A percentile compares a stretch with the other conserved stretches of the same genome.
Evolutionary conservation across 108 stramenopile species (phyloP).

Genomic region (Nannochloropsis gaditana): DNA sequence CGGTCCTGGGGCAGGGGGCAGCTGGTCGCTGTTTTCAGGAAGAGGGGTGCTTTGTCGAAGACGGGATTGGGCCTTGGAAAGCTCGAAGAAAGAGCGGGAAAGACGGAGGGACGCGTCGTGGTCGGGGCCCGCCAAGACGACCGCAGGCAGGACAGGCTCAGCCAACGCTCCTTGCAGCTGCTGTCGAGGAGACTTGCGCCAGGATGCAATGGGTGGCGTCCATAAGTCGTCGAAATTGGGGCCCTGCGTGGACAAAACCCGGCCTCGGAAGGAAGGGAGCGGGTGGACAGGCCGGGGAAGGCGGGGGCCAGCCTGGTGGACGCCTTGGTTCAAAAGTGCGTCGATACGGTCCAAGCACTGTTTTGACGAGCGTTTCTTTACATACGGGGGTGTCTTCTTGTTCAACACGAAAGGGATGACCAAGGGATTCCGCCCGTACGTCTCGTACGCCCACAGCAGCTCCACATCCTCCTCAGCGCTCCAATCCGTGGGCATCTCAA

Average conservation of each 20-base stretch:
- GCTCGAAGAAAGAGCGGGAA: slow-evolving; percentile 14
- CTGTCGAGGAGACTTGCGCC: background rate
- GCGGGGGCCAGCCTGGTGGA: background rate
- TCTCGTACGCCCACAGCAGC: background rate
- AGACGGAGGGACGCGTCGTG: background rate
- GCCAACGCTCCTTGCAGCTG: background rate
- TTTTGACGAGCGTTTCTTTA: background rate
- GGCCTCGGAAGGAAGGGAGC: background rate
- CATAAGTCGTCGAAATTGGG: slow-evolving; percentile 1
- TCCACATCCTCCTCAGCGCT: background rate
- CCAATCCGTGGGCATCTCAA: slow-evolving; percentile 13
- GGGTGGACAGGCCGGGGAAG: background rate
- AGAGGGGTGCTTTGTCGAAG: background rate
- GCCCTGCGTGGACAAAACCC: background rate
- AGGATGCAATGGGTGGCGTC: background rate
- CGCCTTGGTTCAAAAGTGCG: background rate
- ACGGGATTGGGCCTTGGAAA: slow-evolving; percentile 19
- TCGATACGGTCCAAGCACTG: slow-evolving; percentile 3
- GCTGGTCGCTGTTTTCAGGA: background rate
- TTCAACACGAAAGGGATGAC: slow-evolving; percentile 5
- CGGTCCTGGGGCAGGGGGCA: background rate
- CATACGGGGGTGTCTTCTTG: slow-evolving; percentile 7
- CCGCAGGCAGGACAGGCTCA: background rate
- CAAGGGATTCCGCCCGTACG: slow-evolving; percentile 6
- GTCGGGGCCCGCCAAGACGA: background rate